Evolutionary conservation across 2,329 filamentous ascomycete genomes (phyloP).

Genomic region (Epichloe baconii): DNA sequence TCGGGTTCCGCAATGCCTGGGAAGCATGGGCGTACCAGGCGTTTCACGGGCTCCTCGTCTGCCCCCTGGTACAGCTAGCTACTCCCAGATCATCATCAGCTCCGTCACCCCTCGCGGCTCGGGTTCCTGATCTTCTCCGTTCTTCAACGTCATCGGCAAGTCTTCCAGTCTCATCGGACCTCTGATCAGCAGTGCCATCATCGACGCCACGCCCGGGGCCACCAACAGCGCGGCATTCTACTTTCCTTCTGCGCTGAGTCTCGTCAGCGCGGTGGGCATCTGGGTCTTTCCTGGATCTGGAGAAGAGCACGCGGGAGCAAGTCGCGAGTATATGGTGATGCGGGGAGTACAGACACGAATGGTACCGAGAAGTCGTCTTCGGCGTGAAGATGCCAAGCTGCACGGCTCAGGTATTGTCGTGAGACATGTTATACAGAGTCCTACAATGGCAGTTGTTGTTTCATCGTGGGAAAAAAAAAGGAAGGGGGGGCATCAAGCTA

Average conservation of each 20-base stretch:
- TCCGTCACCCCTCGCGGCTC: constrained; percentile 53
- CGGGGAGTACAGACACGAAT: background rate
- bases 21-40: constrained; percentile 32
- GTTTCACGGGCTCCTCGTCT: constrained; percentile 54
- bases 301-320: constrained; percentile 43
- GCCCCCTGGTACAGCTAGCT: constrained; percentile 59
- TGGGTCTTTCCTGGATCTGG: constrained; percentile 45
- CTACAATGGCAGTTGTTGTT: too few relatives aligned
- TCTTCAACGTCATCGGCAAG: constrained; percentile 58
- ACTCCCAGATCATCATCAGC: constrained; percentile 58
- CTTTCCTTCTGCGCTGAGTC: constrained; percentile 46
- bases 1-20: constrained; percentile 33
- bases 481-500: too few relatives aligned
- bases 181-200: constrained; percentile 55
- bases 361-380: background rate
- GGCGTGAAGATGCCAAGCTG: background rate
- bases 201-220: constrained; percentile 41
- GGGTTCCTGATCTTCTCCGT: constrained; percentile 56
- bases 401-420: background rate
- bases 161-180: constrained; percentile 56
- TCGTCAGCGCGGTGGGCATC: constrained; percentile 40
- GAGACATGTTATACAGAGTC: background rate
- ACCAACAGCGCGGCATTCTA: constrained; percentile 52
- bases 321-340: constrained; percentile 2
- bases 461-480: too few relatives aligned